Conservation (phyloP, 1,139 yeast genomes). For the Lipomyces yarrowii region DNA sequence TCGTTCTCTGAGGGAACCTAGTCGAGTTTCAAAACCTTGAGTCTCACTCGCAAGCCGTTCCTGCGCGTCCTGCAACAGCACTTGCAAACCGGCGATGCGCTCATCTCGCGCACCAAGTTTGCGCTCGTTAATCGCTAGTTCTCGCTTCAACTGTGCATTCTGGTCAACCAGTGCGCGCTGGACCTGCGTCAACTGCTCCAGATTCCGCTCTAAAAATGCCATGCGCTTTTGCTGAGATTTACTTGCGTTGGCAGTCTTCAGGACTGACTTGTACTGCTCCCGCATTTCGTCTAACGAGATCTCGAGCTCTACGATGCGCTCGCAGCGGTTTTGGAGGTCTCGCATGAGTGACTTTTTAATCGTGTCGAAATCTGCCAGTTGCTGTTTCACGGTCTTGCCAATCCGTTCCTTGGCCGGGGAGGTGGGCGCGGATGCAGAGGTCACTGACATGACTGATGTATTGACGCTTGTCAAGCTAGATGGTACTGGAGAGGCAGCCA, state of each 20-base stretch:
- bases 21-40: conserved; percentile 55
- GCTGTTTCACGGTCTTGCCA: conserved; percentile 21
- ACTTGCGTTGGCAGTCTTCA: conserved; percentile 38
- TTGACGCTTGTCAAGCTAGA: neutral
- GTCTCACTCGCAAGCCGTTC: conserved; percentile 54
- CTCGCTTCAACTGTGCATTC: conserved; percentile 49
- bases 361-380: conserved; percentile 37
- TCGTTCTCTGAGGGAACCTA: conserved; percentile 51
- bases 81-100: conserved; percentile 60
- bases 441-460: conserved; percentile 3
- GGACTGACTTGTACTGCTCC: conserved; percentile 42
- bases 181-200: conserved; percentile 49
- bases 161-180: conserved; percentile 52
- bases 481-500: conserved; percentile 8
- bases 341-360: conserved; percentile 46
- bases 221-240: conserved; percentile 45
- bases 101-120: conserved; percentile 62
- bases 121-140: conserved; percentile 57
- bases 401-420: conserved; percentile 26
- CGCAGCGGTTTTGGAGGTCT: conserved; percentile 50
- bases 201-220: conserved; percentile 50
- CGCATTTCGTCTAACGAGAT: conserved; percentile 46
- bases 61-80: conserved; percentile 56
- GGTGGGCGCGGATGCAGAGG: conserved; percentile 19
- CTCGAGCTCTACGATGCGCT: conserved; percentile 49